Percentiles rank a stretch among this genome's conserved stretches.
Evolutionary conservation across 306 rosid genomes (phyloP).

Genomic region (Ochetophila trinervis): DNA sequence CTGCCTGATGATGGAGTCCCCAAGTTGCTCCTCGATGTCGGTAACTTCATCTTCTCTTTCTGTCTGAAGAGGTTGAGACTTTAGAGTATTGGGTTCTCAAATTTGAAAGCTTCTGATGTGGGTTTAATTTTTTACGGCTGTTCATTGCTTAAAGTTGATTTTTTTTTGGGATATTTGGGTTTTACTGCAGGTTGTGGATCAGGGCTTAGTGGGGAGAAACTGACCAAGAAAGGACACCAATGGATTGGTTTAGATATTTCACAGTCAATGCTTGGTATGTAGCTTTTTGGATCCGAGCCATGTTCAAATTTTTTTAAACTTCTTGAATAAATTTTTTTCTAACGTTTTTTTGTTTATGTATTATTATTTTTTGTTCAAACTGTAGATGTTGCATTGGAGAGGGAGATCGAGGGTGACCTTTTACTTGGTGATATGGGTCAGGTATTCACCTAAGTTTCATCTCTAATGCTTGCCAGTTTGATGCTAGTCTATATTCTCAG

Average conservation of each 20-base stretch:
- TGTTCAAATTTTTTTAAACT: background rate
- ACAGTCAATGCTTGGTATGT: conserved; percentile 87
- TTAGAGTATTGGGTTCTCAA: background rate
- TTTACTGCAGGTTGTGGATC: conserved; percentile 78
- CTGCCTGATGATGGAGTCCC: conserved; percentile 74
- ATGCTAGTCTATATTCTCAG: background rate
- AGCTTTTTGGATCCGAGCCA: background rate
- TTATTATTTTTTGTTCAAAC: background rate
- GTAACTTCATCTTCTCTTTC: conserved; percentile 29
- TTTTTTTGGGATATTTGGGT: background rate
- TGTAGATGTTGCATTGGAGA: conserved; percentile 73
- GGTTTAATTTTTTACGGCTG: background rate
- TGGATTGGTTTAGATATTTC: conserved; percentile 97
- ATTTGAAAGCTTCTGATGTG: background rate
- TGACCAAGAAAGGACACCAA: conserved; percentile 71
- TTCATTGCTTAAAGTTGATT: background rate
- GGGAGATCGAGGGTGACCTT: conserved; percentile 92
- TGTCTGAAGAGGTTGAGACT: no score
- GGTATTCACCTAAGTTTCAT: conserved; percentile 33
- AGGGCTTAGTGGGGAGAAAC: conserved; percentile 89
- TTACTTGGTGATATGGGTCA: conserved; percentile 94
- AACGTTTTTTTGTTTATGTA: background rate
- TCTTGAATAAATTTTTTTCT: background rate
- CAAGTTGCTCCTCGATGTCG: conserved; percentile 79
- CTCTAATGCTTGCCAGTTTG: background rate